A percentile compares a stretch with the other conserved stretches of the same genome.
Evolutionary conservation across 805 yeast genomes (phyloP).

Genomic region (Saturnispora hagleri): DNA sequence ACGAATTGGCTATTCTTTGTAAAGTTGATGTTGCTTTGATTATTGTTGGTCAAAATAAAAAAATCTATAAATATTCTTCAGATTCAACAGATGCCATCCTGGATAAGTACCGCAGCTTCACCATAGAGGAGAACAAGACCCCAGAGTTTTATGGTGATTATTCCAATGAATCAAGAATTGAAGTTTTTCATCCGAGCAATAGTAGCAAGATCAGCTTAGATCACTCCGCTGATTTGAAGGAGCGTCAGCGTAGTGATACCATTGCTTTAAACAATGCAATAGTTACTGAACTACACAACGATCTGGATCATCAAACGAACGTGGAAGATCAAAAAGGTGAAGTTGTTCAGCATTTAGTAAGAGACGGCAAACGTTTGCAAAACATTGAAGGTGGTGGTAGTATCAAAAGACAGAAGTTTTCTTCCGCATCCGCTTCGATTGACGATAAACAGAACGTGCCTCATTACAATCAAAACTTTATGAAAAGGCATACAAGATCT

Average conservation of each 20-base stretch:
- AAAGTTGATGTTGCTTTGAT: constrained; percentile 90
- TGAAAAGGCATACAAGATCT: constrained; percentile 4
- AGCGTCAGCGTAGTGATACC: not conserved
- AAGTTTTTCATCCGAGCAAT: not conserved
- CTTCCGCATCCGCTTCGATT: not conserved
- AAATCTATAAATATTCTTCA: constrained; percentile 77
- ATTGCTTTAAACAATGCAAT: constrained; percentile 1
- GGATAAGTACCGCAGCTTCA: constrained; percentile 25
- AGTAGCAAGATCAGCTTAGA: not conserved
- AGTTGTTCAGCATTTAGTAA: not conserved
- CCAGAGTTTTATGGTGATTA: constrained; percentile 64
- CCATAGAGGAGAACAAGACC: constrained; percentile 47
- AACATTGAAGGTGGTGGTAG: not conserved
- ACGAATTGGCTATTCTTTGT: constrained; percentile 80
- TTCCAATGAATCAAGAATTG: constrained; percentile 17
- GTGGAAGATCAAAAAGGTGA: not conserved
- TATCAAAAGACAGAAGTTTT: not conserved
- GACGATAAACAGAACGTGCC: not conserved
- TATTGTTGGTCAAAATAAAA: constrained; percentile 73
- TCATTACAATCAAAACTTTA: constrained; percentile 1
- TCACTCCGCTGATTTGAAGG: not conserved
- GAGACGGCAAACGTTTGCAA: not conserved
- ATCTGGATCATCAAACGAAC: not conserved
- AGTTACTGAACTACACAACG: constrained; percentile 5
- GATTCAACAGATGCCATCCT: constrained; percentile 49